Evolutionary conservation across 495 filamentous ascomycete species (phyloP), one percentile per base, ranked within the genome.

Genomic region (Physcia stellaris): DNA sequence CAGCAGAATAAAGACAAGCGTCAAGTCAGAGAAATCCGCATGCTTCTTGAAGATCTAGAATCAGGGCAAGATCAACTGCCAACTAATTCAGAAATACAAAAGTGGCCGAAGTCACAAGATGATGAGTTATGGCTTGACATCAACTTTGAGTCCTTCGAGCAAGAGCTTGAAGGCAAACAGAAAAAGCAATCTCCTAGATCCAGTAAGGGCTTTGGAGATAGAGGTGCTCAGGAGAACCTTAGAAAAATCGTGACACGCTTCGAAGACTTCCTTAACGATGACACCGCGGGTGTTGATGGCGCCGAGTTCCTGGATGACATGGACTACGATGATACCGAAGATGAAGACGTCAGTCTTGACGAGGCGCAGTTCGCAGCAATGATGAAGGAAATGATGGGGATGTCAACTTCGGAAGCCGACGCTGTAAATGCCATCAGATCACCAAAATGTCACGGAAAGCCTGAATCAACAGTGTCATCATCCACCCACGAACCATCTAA

Each of bases 351-450:
- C 2, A 77, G 73, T 24, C 86, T 92, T 46, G 75, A 94, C 48
- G 86, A 94, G 58, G 75, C 78, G 19, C 80, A 86, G 43, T 94
- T 94, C 49, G 63, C 78, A 13, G 65, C 51, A 34, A 83, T 93
- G 78, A 94, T 96, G 85, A 75, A 77, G 38, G 86, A 93, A 53
- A 94, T 94, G 83, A 90, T 90, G 83, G 83, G 83, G 9, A 65
- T 92, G 57, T n/a, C n/a, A n/a, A n/a, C n/a, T n/a, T n/a, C n/a
- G 79, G 83, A 16, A 15, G 17, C 22, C n/a, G 16, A 36, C 57
- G 9, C 54, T 57, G 31, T 31, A 27, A 44, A 44, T 1, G 41
- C 38, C n/a, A n/a, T n/a, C n/a, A n/a, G n/a, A n/a, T n/a, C n/a
- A n/a, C n/a, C n/a, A n/a, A n/a, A n/a, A n/a, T n/a, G n/a, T n/a